Percentiles rank a stretch among this genome's conserved stretches.
Evolutionary conservation across 2,329 filamentous ascomycete genomes (phyloP).

Genomic region (Mycocentrospora acerina): DNA sequence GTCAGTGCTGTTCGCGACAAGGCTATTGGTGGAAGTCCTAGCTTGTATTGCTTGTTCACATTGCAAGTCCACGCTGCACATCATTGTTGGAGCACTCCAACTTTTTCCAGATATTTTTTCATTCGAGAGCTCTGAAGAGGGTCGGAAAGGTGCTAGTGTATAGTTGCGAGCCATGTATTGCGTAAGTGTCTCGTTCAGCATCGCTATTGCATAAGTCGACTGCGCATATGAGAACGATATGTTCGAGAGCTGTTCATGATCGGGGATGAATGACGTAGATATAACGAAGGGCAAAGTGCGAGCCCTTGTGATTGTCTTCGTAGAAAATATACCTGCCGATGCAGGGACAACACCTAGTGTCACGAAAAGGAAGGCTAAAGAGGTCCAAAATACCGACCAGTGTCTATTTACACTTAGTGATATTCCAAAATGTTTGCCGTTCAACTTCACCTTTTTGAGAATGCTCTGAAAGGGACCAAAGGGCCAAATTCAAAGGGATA

Average conservation of each 20-base stretch:
- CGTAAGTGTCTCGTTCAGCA: constrained; percentile 50
- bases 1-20: constrained; percentile 9
- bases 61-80: constrained; percentile 38
- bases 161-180: constrained; percentile 49
- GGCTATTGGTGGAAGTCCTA: background rate
- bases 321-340: constrained; percentile 57
- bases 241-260: constrained; percentile 26
- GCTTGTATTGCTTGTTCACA: constrained; percentile 28
- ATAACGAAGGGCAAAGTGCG: constrained; percentile 7
- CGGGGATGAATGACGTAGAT: constrained; percentile 28
- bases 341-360: constrained; percentile 59
- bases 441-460: constrained; percentile 33
- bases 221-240: constrained; percentile 47
- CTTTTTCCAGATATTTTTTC: constrained; percentile 6
- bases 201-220: constrained; percentile 49
- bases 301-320: constrained; percentile 26
- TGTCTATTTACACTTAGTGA: constrained; percentile 43
- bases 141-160: constrained; percentile 48
- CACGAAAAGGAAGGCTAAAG: constrained; percentile 52
- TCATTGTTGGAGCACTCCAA: constrained; percentile 28
- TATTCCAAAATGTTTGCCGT: constrained; percentile 3
- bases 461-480: constrained; percentile 46
- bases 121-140: constrained; percentile 11
- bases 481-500: constrained; percentile 57
- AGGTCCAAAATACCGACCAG: constrained; percentile 55